phyloP scores from a whole-genome alignment of 257 asterid genomes.

The Salvia rosmarinus region DNA sequence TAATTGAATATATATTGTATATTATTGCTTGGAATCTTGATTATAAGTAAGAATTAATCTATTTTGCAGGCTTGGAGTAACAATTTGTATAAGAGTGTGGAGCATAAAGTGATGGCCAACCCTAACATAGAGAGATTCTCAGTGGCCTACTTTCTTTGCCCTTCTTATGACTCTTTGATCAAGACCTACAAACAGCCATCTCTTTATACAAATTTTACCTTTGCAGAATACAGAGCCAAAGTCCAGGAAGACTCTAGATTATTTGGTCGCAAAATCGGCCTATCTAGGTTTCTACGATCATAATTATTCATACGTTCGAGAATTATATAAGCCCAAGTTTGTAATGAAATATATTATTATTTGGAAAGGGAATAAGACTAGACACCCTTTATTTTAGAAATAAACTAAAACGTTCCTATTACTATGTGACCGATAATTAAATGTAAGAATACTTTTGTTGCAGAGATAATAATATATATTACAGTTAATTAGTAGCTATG shows the following conservation, averaged over 20 bases:
- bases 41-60: not conserved
- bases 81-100: conserved; percentile 66
- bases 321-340: not conserved
- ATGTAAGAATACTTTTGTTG: not conserved
- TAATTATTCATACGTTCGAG: not conserved
- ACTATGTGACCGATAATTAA: not conserved
- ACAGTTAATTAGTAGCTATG: not conserved
- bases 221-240: conserved; percentile 57
- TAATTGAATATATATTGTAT: not conserved
- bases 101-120: conserved; percentile 66
- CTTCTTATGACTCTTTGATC: conserved; percentile 55
- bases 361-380: not conserved
- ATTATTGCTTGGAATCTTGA: not conserved
- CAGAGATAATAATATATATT: not conserved
- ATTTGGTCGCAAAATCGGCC: conserved; percentile 68
- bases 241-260: conserved; percentile 58
- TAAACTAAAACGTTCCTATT: too few species aligned
- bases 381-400: not conserved
- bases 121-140: conserved; percentile 66
- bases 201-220: conserved; percentile 53
- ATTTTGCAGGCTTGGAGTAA: conserved; percentile 85
- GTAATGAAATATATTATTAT: not conserved
- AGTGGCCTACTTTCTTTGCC: conserved; percentile 74
- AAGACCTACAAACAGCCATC: conserved; percentile 59
- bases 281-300: conserved; percentile 46